These are phyloP conservation scores for Kodamaea sagamina DNA, from an alignment of 805 yeast species.

Conservation along the genomic window DNA sequence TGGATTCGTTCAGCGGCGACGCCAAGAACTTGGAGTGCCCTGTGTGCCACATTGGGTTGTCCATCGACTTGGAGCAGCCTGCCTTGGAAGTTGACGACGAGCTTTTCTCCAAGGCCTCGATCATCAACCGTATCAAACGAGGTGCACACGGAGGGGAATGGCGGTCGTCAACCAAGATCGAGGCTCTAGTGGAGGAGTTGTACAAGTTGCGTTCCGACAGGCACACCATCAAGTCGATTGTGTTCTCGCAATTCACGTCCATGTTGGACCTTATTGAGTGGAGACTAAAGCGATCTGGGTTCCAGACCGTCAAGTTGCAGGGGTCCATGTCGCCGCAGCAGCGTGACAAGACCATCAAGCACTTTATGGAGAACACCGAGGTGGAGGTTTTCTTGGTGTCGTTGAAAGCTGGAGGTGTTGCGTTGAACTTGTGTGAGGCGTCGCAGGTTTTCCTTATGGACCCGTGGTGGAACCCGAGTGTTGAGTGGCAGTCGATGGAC, in stretches of 20 bases:
- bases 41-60: constrained; percentile 90
- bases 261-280: constrained; percentile 96
- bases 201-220: constrained; percentile 83
- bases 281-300: constrained; percentile 93
- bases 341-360: constrained; percentile 85
- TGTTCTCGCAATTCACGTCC: constrained; percentile 94
- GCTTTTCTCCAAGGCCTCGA: constrained; percentile 61
- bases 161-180: constrained; percentile 95
- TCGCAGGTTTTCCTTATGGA: constrained; percentile 94
- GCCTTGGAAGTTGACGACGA: constrained; percentile 71
- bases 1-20: constrained; percentile 73
- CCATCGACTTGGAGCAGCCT: constrained; percentile 87
- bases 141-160: constrained; percentile 69
- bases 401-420: constrained; percentile 98
- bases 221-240: constrained; percentile 91
- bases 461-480: constrained; percentile 99
- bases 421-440: constrained; percentile 93
- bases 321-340: constrained; percentile 98
- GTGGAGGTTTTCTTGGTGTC: constrained; percentile 95
- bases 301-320: constrained; percentile 88
- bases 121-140: constrained; percentile 85
- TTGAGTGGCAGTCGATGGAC: constrained; percentile 98
- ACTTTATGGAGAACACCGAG: constrained; percentile 88
- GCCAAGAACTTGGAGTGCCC: constrained; percentile 77
- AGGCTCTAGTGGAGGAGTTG: constrained; percentile 91